These are phyloP conservation scores for Dichomitus squalens DNA, from an alignment of 1,284 basidiomycete genomes.

Conservation along the genomic window DNA sequence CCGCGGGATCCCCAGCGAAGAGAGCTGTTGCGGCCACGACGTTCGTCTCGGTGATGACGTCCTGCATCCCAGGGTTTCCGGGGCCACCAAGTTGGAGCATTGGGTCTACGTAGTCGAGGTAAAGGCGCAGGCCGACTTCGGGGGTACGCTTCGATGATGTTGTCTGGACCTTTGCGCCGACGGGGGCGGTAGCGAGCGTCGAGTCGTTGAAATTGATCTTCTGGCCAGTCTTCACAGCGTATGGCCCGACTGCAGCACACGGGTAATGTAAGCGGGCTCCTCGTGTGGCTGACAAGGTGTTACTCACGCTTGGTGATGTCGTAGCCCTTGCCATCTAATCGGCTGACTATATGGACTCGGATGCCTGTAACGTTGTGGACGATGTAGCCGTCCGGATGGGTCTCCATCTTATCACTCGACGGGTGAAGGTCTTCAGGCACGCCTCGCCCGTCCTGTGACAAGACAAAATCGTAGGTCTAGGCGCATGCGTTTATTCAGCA, in stretches of 20 bases:
- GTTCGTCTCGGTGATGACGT: constrained; percentile 46
- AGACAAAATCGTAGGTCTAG: constrained; percentile 78
- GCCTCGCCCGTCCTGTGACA: constrained; percentile 60
- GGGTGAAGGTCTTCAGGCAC: constrained; percentile 74
- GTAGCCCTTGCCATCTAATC: constrained; percentile 84
- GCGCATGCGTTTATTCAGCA: not conserved
- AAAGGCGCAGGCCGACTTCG: constrained; percentile 62
- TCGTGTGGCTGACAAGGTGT: not conserved
- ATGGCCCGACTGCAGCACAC: constrained; percentile 71
- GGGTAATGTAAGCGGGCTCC: not conserved
- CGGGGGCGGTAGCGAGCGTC: constrained; percentile 45
- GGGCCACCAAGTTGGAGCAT: constrained; percentile 42
- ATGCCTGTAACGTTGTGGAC: constrained; percentile 79
- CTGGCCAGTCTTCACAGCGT: constrained; percentile 79
- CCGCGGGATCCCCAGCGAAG: constrained; percentile 69
- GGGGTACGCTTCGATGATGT: constrained; percentile 26
- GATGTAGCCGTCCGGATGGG: constrained; percentile 70
- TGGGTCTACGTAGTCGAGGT: constrained; percentile 51
- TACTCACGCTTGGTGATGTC: constrained; percentile 80
- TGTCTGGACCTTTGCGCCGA: constrained; percentile 27
- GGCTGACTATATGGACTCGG: constrained; percentile 72
- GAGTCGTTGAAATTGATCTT: constrained; percentile 81
- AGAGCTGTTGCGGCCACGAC: constrained; percentile 64
- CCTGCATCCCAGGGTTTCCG: constrained; percentile 35
- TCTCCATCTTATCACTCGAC: constrained; percentile 61